These are phyloP conservation scores for Mallotus nudiflorus DNA, from an alignment of 345 rosid species.

Conservation along the genomic window DNA sequence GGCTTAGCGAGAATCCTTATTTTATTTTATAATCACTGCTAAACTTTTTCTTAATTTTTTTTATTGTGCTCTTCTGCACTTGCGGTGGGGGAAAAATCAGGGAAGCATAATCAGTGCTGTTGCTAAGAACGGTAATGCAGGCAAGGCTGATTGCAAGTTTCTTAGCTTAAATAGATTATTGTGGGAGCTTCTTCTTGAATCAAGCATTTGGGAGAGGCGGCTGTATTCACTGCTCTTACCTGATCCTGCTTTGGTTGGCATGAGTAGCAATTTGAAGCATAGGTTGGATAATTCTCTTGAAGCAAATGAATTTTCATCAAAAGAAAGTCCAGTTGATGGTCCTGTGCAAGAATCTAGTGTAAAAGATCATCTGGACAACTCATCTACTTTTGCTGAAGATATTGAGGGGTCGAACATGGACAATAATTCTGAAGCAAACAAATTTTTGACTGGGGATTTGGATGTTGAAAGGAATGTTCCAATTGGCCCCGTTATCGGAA, in stretches of 20 bases:
- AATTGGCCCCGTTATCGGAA: slow-evolving; percentile 25
- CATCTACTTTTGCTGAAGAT: slow-evolving; percentile 30
- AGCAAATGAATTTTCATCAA: slow-evolving; percentile 32
- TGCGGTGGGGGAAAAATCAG: slow-evolving; percentile 34
- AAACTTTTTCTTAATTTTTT: slow-evolving; percentile 7
- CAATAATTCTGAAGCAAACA: slow-evolving; percentile 20
- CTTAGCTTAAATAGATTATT: slow-evolving; percentile 60
- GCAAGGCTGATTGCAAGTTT: slow-evolving; percentile 42
- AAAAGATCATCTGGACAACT: slow-evolving; percentile 22
- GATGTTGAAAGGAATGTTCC: slow-evolving; percentile 42
- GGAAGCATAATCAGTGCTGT: slow-evolving; percentile 38
- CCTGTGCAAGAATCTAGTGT: slow-evolving; percentile 24
- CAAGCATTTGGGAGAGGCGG: slow-evolving; percentile 76
- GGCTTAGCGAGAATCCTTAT: not conserved
- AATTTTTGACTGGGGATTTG: slow-evolving; percentile 21
- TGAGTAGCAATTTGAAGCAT: slow-evolving; percentile 24
- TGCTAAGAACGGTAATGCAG: slow-evolving; percentile 46
- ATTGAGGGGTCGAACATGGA: slow-evolving; percentile 25
- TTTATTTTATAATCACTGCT: not conserved
- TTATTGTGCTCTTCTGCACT: slow-evolving; percentile 1
- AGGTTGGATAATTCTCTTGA: slow-evolving; percentile 13
- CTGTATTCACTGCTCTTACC: slow-evolving; percentile 58
- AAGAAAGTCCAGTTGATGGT: slow-evolving; percentile 45
- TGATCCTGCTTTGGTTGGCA: slow-evolving; percentile 41
- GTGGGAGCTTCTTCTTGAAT: slow-evolving; percentile 83